Conservation (phyloP, 148 eudicot genomes). For the Persicaria maculosa region DNA sequence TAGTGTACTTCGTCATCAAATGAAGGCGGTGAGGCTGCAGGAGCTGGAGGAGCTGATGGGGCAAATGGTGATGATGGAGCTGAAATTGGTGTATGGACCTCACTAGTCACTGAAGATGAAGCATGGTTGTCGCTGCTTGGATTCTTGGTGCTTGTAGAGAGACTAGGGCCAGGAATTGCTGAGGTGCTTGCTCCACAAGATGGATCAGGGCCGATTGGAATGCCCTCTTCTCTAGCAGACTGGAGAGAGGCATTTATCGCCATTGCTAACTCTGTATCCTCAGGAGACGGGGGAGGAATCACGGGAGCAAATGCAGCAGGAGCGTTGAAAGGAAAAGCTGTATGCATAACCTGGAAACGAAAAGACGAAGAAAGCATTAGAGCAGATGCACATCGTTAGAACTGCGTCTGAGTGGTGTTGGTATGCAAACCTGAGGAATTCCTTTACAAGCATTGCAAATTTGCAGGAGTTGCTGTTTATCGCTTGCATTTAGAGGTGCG, state of each 20-base stretch:
- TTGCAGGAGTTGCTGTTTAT: conserved; percentile 60
- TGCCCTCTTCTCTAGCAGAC: conserved; percentile 38
- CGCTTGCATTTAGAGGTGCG: conserved; percentile 43
- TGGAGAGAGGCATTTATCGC: conserved; percentile 72
- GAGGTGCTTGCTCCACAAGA: conserved; percentile 31
- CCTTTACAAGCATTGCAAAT: conserved; percentile 98
- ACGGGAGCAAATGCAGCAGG: conserved; percentile 24
- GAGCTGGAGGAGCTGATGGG: conserved; percentile 52
- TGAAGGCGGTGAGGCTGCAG: conserved; percentile 19
- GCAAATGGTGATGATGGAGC: conserved; percentile 64
- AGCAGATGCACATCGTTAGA: neutral
- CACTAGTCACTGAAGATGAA: conserved; percentile 21
- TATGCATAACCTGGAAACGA: conserved; percentile 51
- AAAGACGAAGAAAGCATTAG: neutral
- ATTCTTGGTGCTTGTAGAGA: neutral
- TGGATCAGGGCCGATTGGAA: conserved; percentile 19
- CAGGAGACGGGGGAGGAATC: conserved; percentile 26
- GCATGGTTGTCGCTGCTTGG: neutral
- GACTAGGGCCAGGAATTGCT: conserved; percentile 11
- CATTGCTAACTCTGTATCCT: conserved; percentile 61
- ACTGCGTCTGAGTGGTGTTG: too few relatives aligned
- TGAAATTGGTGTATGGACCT: conserved; percentile 20
- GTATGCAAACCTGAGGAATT: conserved; percentile 74
- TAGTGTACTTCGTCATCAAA: conserved; percentile 52
- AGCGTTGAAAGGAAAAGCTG: conserved; percentile 57